phyloP scores from a whole-genome alignment of 768 basidiomycete genomes.

The Trametes meyenii region DNA sequence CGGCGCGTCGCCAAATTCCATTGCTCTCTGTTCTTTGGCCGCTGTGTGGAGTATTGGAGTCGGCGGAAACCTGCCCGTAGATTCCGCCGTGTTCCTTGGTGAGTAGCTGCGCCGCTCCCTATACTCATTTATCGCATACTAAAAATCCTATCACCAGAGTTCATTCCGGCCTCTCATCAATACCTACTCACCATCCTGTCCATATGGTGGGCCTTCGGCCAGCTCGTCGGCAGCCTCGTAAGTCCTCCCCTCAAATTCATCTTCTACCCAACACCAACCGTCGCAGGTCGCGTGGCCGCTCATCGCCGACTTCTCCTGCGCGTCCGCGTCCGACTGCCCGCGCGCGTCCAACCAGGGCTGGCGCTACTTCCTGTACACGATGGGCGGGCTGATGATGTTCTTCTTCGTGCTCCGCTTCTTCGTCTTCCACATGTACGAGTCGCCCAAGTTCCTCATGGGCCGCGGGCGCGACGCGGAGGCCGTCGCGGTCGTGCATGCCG shows the following conservation, averaged over 20 bases:
- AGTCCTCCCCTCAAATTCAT: not conserved
- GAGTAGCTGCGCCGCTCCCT: constrained; percentile 14
- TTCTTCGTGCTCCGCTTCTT: constrained; percentile 67
- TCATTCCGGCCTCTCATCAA: constrained; percentile 71
- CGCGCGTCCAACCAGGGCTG: constrained; percentile 66
- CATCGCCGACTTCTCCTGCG: constrained; percentile 68
- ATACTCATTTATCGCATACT: not conserved
- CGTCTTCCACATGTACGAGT: constrained; percentile 67
- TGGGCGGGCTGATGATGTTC: constrained; percentile 71
- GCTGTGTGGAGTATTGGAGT: constrained; percentile 67
- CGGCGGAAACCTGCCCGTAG: constrained; percentile 75
- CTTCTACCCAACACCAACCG: not conserved
- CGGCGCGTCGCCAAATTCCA: constrained; percentile 57
- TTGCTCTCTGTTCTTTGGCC: constrained; percentile 53
- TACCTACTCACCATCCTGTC: constrained; percentile 78
- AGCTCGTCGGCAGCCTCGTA: constrained; percentile 59
- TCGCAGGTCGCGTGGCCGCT: constrained; percentile 71
- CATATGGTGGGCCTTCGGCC: constrained; percentile 81
- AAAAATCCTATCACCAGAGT: constrained; percentile 50
- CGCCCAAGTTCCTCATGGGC: constrained; percentile 73
- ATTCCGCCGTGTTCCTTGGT: constrained; percentile 78
- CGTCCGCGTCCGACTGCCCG: constrained; percentile 42
- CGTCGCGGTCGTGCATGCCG: constrained; percentile 59
- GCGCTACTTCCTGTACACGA: constrained; percentile 71
- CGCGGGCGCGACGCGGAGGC: constrained; percentile 66